Evolutionary conservation across 2,329 filamentous ascomycete species (phyloP), one percentile per base, ranked within the genome.

Genomic region (Epichloe brachyelytri): DNA sequence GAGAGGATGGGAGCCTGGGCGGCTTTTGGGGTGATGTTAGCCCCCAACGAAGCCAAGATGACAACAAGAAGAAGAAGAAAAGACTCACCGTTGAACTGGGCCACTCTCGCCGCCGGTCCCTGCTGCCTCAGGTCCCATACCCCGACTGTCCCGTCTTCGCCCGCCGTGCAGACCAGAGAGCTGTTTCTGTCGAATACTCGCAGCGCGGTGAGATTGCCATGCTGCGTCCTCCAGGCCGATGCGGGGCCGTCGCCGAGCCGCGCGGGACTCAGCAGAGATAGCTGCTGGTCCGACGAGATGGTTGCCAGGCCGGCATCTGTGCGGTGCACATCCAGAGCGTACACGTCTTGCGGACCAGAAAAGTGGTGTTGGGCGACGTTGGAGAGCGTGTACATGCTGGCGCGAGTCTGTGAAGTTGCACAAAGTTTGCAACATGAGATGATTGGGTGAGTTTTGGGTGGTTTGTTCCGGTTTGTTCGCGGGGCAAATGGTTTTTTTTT

Each of bases 221-320:
- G 80, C 34, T 73, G 69, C 10, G 76, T 77, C 37, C 64, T 62
- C 46, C 79, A 67, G 48, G 71, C 69, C 30, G 75, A 69, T 26
- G 75, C 57, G 3, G 77, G 74, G 0, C 77, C 72, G 3, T 71
- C 62, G 50, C 71, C 71, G 22, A 89, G 69, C 22, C 72, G 74
- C 1, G 69, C 56, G 0, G 82, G 76, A 62, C 86, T 76, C 56
- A 89, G 76, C 17, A 87, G 67, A 30, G 79, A 76, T 19, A 90
- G 71, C n/a, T 72, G 75, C 65, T 87, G 80, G 67, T 88, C 83
- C 0, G 85, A 87, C 3, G 82, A 78, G 51, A 85, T 84, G 15
- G 79, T 75, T 2, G 78, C 80, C 40, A 86, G 71, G 5, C 75
- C 71, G 2, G 67, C 62, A 0, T 68, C 57, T 4, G 76, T 68